These are phyloP conservation scores for Aspergillus latus DNA, from an alignment of 2,329 filamentous ascomycete genomes.

Conservation along the genomic window DNA sequence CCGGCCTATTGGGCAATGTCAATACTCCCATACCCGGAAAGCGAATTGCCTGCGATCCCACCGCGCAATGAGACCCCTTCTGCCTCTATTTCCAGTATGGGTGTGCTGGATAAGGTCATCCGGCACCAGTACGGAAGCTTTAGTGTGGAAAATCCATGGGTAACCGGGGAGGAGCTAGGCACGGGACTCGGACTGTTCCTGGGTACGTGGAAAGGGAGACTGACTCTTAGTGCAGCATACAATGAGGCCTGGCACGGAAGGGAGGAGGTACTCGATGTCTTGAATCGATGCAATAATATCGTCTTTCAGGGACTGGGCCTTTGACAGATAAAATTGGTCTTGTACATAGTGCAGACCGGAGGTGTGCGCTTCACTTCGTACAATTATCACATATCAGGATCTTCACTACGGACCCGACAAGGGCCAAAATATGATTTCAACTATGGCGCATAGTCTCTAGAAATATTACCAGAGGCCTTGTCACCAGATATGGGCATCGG, in stretches of 20 bases:
- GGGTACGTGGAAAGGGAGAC: constrained; percentile 37
- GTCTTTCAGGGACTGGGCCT: neutral
- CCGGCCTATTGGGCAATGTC: constrained; percentile 22
- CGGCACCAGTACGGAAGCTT: constrained; percentile 26
- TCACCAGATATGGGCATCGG: no score
- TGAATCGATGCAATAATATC: constrained; percentile 19
- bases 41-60: constrained; percentile 15
- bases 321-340: no score
- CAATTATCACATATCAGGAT: no score
- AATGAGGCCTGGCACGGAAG: constrained; percentile 46
- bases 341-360: no score
- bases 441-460: no score
- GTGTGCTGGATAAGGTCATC: constrained; percentile 38
- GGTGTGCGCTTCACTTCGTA: no score
- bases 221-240: constrained; percentile 43
- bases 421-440: no score
- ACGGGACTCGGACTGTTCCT: constrained; percentile 42
- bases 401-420: no score
- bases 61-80: constrained; percentile 22
- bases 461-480: no score
- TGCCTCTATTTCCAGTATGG: constrained; percentile 27
- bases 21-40: constrained; percentile 17
- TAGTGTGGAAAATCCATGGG: constrained; percentile 41
- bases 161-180: constrained; percentile 48
- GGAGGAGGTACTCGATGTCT: constrained; percentile 18